Evolutionary conservation across 2,329 filamentous ascomycete genomes (phyloP).

Genomic region (Talaromyces sp.): DNA sequence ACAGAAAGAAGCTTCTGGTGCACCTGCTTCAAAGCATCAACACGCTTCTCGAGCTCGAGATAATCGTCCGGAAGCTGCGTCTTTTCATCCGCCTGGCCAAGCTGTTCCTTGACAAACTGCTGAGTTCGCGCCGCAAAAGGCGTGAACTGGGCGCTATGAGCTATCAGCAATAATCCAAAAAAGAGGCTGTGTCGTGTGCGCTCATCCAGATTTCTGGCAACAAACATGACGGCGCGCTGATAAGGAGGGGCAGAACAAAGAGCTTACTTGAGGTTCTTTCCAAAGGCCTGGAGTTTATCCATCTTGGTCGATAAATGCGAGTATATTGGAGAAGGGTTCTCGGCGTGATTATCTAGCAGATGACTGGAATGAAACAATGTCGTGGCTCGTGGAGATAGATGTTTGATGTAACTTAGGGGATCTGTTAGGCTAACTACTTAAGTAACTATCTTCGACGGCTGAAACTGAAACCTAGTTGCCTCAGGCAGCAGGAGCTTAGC

Average conservation of each 20-base stretch:
- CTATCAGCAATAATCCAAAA: not conserved
- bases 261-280: constrained; percentile 65
- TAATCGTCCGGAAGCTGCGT: constrained; percentile 97
- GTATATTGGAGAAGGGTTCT: not conserved
- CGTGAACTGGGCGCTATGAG: constrained; percentile 70
- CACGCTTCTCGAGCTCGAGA: constrained; percentile 96
- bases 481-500: constrained; percentile 11
- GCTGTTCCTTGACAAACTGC: constrained; percentile 97
- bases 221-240: not conserved
- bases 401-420: constrained; percentile 4
- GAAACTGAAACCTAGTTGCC: constrained; percentile 18
- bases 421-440: too few species aligned
- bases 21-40: constrained; percentile 93
- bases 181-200: not conserved
- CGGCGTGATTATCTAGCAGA: not conserved
- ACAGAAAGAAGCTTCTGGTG: constrained; percentile 97
- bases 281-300: constrained; percentile 68
- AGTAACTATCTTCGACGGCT: not conserved
- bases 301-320: constrained; percentile 39
- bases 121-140: constrained; percentile 92
- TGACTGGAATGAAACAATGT: not conserved
- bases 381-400: not conserved
- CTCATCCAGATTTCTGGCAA: not conserved
- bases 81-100: constrained; percentile 94
- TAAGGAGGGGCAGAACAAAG: constrained; percentile 18